A percentile compares a stretch with the other conserved stretches of the same genome.
These are phyloP conservation scores for Corchorus olitorius DNA, from an alignment of 345 rosid genomes.

Conservation along the genomic window DNA sequence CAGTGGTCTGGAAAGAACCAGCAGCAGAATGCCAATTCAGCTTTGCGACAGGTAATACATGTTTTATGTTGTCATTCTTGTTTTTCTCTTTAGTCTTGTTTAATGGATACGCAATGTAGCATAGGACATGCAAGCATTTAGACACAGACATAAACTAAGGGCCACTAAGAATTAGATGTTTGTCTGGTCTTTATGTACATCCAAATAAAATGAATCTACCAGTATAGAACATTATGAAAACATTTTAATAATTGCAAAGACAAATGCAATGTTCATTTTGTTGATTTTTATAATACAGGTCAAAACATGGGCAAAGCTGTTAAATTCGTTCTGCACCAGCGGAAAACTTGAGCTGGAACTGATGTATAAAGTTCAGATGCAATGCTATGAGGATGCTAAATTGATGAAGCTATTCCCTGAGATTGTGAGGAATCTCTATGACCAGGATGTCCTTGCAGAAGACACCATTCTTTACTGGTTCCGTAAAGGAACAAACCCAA, in stretches of 20 bases:
- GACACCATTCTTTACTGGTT: conserved; percentile 93
- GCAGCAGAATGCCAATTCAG: conserved; percentile 91
- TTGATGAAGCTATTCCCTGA: conserved; percentile 97
- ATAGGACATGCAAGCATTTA: not conserved
- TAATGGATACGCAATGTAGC: not conserved
- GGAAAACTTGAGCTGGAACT: conserved; percentile 95
- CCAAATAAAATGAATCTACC: not conserved
- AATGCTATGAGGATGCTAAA: conserved; percentile 97
- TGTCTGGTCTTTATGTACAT: not conserved
- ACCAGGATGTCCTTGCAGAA: conserved; percentile 93
- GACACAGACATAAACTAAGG: not conserved
- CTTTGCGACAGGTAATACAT: conserved; percentile 72
- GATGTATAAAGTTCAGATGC: conserved; percentile 94
- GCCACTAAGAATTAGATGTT: not conserved
- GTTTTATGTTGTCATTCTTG: not conserved
- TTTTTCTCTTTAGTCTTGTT: not conserved
- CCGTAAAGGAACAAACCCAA: conserved; percentile 83
- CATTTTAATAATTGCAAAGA: not conserved
- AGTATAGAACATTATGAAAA: not conserved
- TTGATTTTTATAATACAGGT: conserved; percentile 46
- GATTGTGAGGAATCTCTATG: conserved; percentile 81
- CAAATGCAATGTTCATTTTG: too few relatives aligned
- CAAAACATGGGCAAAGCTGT: conserved; percentile 83
- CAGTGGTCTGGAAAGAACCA: conserved; percentile 99
- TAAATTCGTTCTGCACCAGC: conserved; percentile 77